These are phyloP conservation scores for Penicillium sp. DNA, from an alignment of 2,329 filamentous ascomycete genomes.

Conservation along the genomic window DNA sequence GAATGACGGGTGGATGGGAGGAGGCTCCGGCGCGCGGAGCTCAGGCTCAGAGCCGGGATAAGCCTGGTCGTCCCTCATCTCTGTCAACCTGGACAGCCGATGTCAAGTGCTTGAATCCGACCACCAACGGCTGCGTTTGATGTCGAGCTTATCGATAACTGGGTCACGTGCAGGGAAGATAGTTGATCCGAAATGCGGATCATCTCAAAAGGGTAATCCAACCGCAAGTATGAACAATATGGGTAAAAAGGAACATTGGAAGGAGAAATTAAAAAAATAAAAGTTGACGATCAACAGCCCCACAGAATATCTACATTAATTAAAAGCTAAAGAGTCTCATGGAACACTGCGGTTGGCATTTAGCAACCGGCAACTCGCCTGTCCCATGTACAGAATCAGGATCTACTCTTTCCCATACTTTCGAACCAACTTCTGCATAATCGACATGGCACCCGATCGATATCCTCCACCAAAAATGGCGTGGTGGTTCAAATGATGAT, in stretches of 20 bases:
- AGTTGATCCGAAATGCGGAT: conserved; percentile 6
- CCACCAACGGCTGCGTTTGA: too few relatives aligned
- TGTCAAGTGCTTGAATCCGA: neutral
- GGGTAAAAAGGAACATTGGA: neutral
- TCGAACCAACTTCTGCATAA: conserved; percentile 66
- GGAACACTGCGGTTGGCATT: too few relatives aligned
- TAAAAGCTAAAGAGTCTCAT: too few relatives aligned
- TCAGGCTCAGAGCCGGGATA: conserved; percentile 11
- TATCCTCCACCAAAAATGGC: conserved; percentile 80
- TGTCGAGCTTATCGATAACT: neutral
- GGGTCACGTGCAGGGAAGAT: conserved; percentile 1
- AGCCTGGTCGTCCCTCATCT: conserved; percentile 16
- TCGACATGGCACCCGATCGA: conserved; percentile 65
- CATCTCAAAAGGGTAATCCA: neutral
- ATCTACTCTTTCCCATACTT: conserved; percentile 56
- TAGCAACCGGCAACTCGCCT: too few relatives aligned
- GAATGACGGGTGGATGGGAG: conserved; percentile 56
- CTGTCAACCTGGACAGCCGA: conserved; percentile 10
- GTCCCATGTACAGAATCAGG: too few relatives aligned
- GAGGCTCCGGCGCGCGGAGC: conserved; percentile 17
- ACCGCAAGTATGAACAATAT: too few relatives aligned
- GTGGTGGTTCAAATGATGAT: conserved; percentile 87
- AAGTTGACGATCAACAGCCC: too few relatives aligned
- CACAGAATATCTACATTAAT: too few relatives aligned
- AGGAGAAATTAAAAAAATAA: neutral